A percentile compares a stretch with the other conserved stretches of the same genome.
Evolutionary conservation across 1,284 basidiomycete genomes (phyloP).

Genomic region (Melampsora americana): DNA sequence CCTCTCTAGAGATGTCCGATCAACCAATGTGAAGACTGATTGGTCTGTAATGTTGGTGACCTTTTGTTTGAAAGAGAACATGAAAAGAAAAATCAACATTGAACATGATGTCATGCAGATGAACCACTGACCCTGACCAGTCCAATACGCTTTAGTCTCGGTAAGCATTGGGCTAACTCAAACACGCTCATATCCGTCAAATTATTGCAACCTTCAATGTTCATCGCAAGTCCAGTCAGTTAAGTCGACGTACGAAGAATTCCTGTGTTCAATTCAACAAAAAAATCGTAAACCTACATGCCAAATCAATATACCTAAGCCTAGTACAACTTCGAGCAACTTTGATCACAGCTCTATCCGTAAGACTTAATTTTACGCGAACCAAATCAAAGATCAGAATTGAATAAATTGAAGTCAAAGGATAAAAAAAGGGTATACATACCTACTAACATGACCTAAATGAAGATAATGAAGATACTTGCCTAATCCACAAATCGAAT

Average conservation of each 20-base stretch:
- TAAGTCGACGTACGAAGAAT: not conserved
- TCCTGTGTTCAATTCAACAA: not conserved
- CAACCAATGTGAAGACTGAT: constrained; percentile 79
- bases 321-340: constrained; percentile 84
- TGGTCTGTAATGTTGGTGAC: constrained; percentile 89
- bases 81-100: not conserved
- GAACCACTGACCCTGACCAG: constrained; percentile 72
- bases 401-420: constrained; percentile 8
- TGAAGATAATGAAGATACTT: constrained; percentile 93
- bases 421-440: constrained; percentile 48
- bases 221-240: constrained; percentile 27
- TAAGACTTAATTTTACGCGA: constrained; percentile 63
- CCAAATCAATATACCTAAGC: constrained; percentile 93
- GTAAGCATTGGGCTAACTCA: constrained; percentile 75
- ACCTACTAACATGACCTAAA: constrained; percentile 77
- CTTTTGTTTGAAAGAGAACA: constrained; percentile 58
- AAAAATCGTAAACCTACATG: constrained; percentile 63
- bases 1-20: constrained; percentile 72
- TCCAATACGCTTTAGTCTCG: constrained; percentile 88
- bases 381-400: not conserved
- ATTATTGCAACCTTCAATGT: constrained; percentile 68
- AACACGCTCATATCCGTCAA: constrained; percentile 91
- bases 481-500: constrained; percentile 80
- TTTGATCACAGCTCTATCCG: constrained; percentile 79
- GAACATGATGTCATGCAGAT: not conserved